A percentile compares a stretch with the other conserved stretches of the same genome.
Conservation (phyloP, 2,329 filamentous ascomycete genomes). For the Trichoderma lentiforme region DNA sequence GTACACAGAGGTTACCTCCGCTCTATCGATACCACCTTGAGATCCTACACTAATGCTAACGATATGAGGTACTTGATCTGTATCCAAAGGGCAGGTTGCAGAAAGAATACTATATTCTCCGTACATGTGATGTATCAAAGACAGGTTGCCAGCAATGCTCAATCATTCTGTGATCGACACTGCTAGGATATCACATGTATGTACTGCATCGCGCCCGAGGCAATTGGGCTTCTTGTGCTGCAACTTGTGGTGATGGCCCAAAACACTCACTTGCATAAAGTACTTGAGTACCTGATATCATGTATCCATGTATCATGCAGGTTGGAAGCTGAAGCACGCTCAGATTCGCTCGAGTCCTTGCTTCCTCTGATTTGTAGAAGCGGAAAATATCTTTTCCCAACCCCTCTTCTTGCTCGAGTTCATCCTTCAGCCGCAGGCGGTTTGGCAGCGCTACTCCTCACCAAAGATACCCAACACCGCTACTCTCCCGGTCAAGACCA, state of each 20-base stretch:
- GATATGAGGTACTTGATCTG: background rate
- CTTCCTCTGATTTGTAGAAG: background rate
- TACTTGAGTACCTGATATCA: background rate
- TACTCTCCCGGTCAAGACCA: background rate
- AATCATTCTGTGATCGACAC: background rate
- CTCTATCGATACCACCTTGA: background rate
- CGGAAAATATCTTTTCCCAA: background rate
- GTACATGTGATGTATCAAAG: background rate
- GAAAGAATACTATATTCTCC: background rate
- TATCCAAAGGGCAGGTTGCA: background rate
- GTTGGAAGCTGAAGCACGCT: background rate
- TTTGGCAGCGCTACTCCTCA: background rate
- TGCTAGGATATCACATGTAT: background rate
- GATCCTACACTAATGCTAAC: background rate
- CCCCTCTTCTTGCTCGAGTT: background rate
- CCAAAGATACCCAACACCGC: background rate
- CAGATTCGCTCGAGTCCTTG: background rate
- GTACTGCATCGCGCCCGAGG: background rate
- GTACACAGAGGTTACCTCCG: background rate
- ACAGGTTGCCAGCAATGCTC: background rate
- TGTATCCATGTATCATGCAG: background rate
- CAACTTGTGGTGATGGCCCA: background rate
- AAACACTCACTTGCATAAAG: background rate
- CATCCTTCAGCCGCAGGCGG: background rate
- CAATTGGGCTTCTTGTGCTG: background rate